These are phyloP conservation scores for Psilocybe tampanensis DNA, from an alignment of 768 basidiomycete genomes.

Conservation along the genomic window DNA sequence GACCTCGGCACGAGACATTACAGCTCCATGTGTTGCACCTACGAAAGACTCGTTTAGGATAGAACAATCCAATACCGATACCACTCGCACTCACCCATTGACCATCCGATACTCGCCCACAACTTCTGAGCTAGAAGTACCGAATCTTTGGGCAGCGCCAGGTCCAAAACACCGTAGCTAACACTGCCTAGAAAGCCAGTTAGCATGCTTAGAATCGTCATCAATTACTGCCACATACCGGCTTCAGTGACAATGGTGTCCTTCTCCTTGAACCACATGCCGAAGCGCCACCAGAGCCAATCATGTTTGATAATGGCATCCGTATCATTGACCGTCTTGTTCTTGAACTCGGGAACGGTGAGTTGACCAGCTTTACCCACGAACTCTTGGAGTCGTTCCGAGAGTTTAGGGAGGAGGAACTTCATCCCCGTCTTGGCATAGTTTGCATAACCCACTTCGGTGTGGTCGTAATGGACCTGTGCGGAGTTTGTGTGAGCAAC, in stretches of 20 bases:
- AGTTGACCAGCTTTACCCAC: constrained; percentile 3
- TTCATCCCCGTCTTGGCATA: constrained; percentile 13
- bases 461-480: constrained; percentile 13
- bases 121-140: constrained; percentile 12
- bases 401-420: constrained; percentile 12
- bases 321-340: constrained; percentile 5
- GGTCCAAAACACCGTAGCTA: constrained; percentile 11
- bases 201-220: too few species aligned
- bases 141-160: constrained; percentile 9
- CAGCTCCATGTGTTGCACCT: constrained; percentile 11
- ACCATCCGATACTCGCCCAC: constrained; percentile 17
- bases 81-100: constrained; percentile 8
- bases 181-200: constrained; percentile 1
- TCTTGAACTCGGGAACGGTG: constrained; percentile 7
- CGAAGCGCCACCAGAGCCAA: constrained; percentile 15
- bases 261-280: constrained; percentile 9
- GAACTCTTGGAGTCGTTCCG: constrained; percentile 5
- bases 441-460: constrained; percentile 11
- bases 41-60: not conserved
- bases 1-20: constrained; percentile 7
- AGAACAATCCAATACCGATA: not conserved
- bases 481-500: not conserved
- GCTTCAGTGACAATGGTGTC: constrained; percentile 13
- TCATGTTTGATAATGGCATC: constrained; percentile 6
- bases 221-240: constrained; percentile 8